Conservation (phyloP, 2,329 filamentous ascomycete genomes). For the Botrytis fragariae region DNA sequence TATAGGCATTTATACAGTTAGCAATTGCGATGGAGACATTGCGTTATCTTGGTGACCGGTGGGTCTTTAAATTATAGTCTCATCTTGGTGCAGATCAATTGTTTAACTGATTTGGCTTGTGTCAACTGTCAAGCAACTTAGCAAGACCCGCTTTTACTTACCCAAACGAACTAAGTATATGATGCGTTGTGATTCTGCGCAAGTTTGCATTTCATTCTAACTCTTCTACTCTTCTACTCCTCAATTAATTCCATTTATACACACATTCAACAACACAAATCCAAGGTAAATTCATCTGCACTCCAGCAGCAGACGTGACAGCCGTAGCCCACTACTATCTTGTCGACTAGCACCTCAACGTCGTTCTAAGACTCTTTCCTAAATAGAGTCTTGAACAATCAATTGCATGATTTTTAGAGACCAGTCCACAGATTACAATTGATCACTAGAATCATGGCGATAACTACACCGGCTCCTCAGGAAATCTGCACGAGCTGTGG, state of each 20-base stretch:
- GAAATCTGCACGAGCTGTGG: background rate
- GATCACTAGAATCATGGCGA: background rate
- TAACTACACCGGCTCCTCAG: background rate
- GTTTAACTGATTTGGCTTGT: background rate
- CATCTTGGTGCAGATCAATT: background rate
- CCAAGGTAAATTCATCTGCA: background rate
- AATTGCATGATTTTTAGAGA: background rate
- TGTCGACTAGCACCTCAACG: background rate
- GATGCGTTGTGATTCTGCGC: background rate
- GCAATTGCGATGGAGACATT: background rate
- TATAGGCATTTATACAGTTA: background rate
- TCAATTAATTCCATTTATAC: background rate
- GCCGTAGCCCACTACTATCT: background rate
- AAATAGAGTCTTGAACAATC: background rate
- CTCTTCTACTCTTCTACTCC: background rate
- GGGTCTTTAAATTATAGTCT: background rate
- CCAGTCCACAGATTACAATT: background rate
- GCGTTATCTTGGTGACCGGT: background rate
- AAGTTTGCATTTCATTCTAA: background rate
- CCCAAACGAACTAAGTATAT: background rate
- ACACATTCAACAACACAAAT: background rate
- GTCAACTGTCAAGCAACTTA: background rate
- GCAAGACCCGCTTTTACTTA: background rate
- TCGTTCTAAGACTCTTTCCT: background rate
- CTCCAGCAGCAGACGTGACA: background rate